These are phyloP conservation scores for Fusarium brevicatenulatum DNA, from an alignment of 2,329 filamentous ascomycete species.

Conservation along the genomic window DNA sequence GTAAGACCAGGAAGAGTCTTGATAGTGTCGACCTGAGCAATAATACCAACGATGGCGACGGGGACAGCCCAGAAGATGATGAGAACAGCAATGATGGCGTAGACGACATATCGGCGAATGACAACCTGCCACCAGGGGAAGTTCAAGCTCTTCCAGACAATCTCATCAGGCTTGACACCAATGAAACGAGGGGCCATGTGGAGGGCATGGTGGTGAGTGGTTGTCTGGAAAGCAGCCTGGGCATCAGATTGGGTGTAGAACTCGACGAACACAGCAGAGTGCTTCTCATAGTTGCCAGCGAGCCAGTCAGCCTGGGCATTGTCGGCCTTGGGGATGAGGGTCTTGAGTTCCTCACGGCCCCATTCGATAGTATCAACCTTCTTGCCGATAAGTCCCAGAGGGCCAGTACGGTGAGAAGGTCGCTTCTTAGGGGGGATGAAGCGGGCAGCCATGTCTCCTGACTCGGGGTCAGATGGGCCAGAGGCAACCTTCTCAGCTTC, in stretches of 20 bases:
- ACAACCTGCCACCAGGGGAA: constrained; percentile 79
- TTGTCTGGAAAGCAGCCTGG: constrained; percentile 83
- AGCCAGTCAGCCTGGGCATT: constrained; percentile 71
- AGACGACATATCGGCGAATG: constrained; percentile 71
- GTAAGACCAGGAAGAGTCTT: constrained; percentile 72
- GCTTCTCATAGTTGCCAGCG: constrained; percentile 69
- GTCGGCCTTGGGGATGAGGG: constrained; percentile 72
- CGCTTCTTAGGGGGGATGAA: constrained; percentile 75
- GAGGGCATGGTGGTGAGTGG: constrained; percentile 82
- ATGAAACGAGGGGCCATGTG: constrained; percentile 89
- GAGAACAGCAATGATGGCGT: constrained; percentile 73
- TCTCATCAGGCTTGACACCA: constrained; percentile 80
- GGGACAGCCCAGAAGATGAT: constrained; percentile 88
- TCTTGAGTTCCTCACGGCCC: constrained; percentile 68
- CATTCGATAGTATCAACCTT: constrained; percentile 89
- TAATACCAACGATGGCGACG: constrained; percentile 81
- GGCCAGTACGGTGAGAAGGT: constrained; percentile 73
- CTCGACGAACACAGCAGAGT: constrained; percentile 90
- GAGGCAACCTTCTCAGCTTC: constrained; percentile 45
- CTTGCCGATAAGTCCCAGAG: constrained; percentile 70
- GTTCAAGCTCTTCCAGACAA: constrained; percentile 85
- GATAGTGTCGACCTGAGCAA: constrained; percentile 85
- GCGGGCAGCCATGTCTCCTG: constrained; percentile 70
- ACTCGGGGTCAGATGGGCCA: constrained; percentile 70
- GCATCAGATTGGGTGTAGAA: constrained; percentile 85